Conservation (phyloP, 352 stramenopile genomes). For the Globisporangium alternatum region DNA sequence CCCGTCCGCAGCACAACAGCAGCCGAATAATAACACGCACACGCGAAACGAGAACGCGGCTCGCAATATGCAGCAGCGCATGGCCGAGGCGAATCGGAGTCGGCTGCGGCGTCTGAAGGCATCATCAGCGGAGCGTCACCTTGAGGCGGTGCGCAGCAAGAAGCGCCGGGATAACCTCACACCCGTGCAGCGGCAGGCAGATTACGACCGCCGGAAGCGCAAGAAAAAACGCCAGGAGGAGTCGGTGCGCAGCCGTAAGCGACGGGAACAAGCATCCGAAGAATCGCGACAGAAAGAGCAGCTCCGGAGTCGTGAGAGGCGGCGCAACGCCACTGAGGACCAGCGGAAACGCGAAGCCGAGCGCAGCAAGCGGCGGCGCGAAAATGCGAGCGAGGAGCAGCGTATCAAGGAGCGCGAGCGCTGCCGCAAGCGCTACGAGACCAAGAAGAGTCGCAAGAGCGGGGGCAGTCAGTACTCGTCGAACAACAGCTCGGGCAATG, state of each 20-base stretch:
- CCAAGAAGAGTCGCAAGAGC: constrained; percentile 33
- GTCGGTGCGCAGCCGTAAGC: constrained; percentile 40
- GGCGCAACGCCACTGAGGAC: constrained; percentile 60
- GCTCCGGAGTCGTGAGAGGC: constrained; percentile 53
- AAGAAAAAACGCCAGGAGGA: constrained; percentile 57
- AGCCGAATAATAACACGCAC: constrained; percentile 5
- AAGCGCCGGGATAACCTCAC: constrained; percentile 60
- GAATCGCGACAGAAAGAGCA: constrained; percentile 50
- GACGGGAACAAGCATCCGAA: constrained; percentile 42
- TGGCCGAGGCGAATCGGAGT: constrained; percentile 58
- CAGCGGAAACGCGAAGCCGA: constrained; percentile 62
- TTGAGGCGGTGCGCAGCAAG: constrained; percentile 56
- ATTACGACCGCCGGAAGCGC: constrained; percentile 56
- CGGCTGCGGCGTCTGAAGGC: constrained; percentile 46
- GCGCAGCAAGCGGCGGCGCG: constrained; percentile 45
- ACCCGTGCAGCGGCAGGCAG: constrained; percentile 56
- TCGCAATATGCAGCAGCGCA: constrained; percentile 22
- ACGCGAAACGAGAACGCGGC: background rate
- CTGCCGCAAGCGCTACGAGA: constrained; percentile 62
- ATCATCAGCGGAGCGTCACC: constrained; percentile 39
- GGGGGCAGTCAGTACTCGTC: constrained; percentile 5
- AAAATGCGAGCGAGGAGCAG: constrained; percentile 65
- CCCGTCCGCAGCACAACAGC: background rate
- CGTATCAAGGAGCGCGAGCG: constrained; percentile 58
- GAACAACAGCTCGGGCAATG: background rate